These are phyloP conservation scores for Cryphonectria parasitica DNA, from an alignment of 2,329 filamentous ascomycete species.

Conservation along the genomic window DNA sequence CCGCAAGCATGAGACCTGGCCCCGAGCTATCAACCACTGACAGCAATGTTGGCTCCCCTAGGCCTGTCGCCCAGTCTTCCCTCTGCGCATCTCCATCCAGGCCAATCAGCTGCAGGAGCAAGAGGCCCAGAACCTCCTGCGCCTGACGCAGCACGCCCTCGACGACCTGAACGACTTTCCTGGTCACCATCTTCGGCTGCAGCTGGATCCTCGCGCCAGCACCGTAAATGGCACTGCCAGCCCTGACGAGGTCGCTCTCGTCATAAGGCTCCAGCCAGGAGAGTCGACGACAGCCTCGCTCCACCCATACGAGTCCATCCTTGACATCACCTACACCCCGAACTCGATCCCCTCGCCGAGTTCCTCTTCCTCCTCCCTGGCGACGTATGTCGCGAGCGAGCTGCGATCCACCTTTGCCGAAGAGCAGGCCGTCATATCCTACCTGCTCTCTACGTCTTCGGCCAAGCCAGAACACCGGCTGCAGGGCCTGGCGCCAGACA, in stretches of 20 bases:
- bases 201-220: slow-evolving; percentile 54
- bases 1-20: too few relatives aligned
- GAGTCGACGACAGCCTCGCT: slow-evolving; percentile 65
- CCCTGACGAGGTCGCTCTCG: slow-evolving; percentile 63
- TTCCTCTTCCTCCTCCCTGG: slow-evolving; percentile 73
- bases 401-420: slow-evolving; percentile 80
- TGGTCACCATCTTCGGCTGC: slow-evolving; percentile 78
- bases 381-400: slow-evolving; percentile 77
- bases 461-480: slow-evolving; percentile 45
- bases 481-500: slow-evolving; percentile 53
- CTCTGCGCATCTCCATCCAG: slow-evolving; percentile 79
- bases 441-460: slow-evolving; percentile 67
- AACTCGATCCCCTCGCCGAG: slow-evolving; percentile 69
- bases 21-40: background rate
- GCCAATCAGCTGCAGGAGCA: slow-evolving; percentile 66
- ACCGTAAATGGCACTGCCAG: slow-evolving; percentile 42
- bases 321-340: slow-evolving; percentile 78
- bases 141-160: slow-evolving; percentile 81
- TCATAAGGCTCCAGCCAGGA: slow-evolving; percentile 70
- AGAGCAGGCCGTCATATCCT: slow-evolving; percentile 84
- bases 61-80: slow-evolving; percentile 88
- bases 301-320: slow-evolving; percentile 68
- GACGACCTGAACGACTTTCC: slow-evolving; percentile 88
- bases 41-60: slow-evolving; percentile 43
- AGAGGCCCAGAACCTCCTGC: slow-evolving; percentile 75